phyloP scores from a whole-genome alignment of 345 rosid species.

The Eucalyptus urophylla region DNA sequence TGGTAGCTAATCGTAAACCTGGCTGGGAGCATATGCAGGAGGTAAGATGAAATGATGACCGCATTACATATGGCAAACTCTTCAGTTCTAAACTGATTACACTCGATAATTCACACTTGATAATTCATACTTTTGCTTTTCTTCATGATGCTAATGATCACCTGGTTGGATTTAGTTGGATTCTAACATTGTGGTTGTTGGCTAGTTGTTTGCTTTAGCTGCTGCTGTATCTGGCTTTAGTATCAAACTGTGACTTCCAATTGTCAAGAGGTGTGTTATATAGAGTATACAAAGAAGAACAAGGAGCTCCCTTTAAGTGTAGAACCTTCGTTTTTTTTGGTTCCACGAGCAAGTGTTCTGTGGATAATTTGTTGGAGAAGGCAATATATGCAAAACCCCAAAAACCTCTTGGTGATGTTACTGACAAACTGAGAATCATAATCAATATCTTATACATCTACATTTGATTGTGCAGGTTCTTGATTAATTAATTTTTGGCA shows the following conservation, averaged over 20 bases:
- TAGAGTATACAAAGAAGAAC: background rate
- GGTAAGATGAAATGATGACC: conserved; percentile 25
- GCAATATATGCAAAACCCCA: background rate
- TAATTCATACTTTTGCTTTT: background rate
- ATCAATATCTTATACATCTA: background rate
- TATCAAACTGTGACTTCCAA: background rate
- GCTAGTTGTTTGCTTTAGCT: background rate
- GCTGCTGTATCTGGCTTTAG: background rate
- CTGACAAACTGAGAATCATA: background rate
- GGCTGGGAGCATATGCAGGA: conserved; percentile 96
- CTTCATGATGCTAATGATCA: background rate
- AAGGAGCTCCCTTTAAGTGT: background rate
- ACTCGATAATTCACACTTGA: background rate
- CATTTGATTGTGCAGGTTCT: background rate
- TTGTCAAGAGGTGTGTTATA: background rate
- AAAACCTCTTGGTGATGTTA: background rate
- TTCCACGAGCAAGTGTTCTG: background rate
- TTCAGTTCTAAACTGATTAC: background rate
- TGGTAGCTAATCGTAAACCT: conserved; percentile 69
- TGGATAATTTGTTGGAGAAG: background rate
- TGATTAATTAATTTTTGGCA: background rate
- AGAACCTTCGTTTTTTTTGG: background rate
- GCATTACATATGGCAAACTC: background rate
- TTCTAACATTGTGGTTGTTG: background rate
- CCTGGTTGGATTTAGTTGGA: background rate